Conservation (phyloP, 768 basidiomycete species). For the Naganishia vaughanmartiniae region DNA sequence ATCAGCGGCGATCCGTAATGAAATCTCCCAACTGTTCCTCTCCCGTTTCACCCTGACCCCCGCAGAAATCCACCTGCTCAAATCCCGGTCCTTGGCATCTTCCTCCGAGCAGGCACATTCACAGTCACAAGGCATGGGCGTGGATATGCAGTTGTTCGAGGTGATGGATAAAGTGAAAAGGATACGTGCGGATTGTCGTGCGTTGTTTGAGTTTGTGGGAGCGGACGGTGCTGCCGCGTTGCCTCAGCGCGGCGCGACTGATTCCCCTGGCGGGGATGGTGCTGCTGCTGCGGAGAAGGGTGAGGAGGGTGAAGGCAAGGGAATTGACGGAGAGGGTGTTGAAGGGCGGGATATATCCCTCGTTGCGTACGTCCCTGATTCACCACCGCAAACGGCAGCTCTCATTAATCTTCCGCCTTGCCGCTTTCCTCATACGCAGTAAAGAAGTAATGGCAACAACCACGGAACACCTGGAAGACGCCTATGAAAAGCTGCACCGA, state of each 20-base stretch:
- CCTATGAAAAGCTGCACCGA: slow-evolving; percentile 81
- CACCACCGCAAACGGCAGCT: no score
- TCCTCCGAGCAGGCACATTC: no score
- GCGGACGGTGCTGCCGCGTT: background rate
- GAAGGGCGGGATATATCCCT: slow-evolving; percentile 50
- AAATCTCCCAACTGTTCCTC: slow-evolving; percentile 76
- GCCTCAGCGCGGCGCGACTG: background rate
- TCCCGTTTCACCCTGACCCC: slow-evolving; percentile 77
- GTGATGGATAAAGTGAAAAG: slow-evolving; percentile 82
- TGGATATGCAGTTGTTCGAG: slow-evolving; percentile 71
- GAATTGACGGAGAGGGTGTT: slow-evolving; percentile 57
- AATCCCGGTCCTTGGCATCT: slow-evolving; percentile 71
- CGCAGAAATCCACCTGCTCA: slow-evolving; percentile 69
- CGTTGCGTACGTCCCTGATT: slow-evolving; percentile 50
- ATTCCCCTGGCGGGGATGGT: background rate
- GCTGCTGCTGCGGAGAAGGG: no score
- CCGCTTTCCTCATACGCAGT: no score
- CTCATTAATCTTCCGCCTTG: no score
- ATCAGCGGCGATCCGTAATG: slow-evolving; percentile 59
- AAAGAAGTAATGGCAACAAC: slow-evolving; percentile 85
- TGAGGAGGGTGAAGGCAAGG: background rate
- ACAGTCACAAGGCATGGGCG: slow-evolving; percentile 27
- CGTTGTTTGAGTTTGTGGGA: slow-evolving; percentile 59
- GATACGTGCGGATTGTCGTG: slow-evolving; percentile 78
- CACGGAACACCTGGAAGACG: slow-evolving; percentile 77